phyloP scores from a whole-genome alignment of 2,329 filamentous ascomycete genomes.

The Fusarium sp. region DNA sequence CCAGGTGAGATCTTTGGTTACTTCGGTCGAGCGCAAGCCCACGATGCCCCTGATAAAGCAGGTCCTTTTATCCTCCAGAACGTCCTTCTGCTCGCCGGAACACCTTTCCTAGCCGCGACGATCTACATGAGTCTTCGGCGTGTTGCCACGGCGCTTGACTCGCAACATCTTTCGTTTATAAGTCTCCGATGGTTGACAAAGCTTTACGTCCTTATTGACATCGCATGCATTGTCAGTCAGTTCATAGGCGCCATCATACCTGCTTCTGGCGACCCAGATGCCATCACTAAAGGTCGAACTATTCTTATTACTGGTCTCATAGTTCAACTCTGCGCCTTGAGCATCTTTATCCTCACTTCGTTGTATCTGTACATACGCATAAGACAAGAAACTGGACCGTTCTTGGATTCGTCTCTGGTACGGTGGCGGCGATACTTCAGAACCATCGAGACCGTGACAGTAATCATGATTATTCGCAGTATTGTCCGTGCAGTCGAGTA shows the following conservation, averaged over 20 bases:
- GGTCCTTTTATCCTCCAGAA: conserved; percentile 5
- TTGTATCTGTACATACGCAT: neutral
- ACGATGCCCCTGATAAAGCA: neutral
- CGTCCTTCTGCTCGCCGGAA: conserved; percentile 10
- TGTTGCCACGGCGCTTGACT: conserved; percentile 1
- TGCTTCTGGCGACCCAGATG: conserved; percentile 3
- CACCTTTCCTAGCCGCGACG: conserved; percentile 19
- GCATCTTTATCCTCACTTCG: neutral
- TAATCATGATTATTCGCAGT: conserved; percentile 57
- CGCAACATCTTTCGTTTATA: neutral
- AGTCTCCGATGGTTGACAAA: conserved; percentile 15
- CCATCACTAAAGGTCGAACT: neutral
- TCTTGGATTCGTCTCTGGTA: conserved; percentile 19
- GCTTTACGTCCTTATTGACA: neutral
- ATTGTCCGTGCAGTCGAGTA: conserved; percentile 61
- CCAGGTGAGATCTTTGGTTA: conserved; percentile 9
- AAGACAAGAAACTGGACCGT: neutral
- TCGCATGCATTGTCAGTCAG: conserved; percentile 4
- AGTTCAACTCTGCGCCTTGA: neutral
- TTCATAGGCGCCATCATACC: conserved; percentile 19
- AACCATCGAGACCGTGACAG: conserved; percentile 47
- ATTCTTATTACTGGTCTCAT: conserved; percentile 14
- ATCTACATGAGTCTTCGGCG: conserved; percentile 24
- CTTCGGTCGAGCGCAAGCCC: neutral
- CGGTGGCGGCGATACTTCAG: conserved; percentile 47